phyloP scores from a whole-genome alignment of 345 rosid genomes.

The Excoecaria agallocha region DNA sequence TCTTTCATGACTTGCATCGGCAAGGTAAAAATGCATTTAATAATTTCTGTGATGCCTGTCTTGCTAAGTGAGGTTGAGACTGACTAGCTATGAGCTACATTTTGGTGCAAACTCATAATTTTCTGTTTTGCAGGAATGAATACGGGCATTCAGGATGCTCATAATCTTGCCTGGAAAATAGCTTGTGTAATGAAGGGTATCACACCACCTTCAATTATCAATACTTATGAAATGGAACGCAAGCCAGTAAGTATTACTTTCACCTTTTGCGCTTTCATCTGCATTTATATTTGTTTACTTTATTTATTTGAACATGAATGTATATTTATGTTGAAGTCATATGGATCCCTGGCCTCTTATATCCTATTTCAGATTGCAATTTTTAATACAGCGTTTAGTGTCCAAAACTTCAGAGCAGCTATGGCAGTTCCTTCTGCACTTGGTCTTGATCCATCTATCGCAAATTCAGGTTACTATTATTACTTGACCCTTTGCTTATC shows the following conservation, averaged over 20 bases:
- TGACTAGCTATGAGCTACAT: neutral
- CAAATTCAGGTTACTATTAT: constrained; percentile 59
- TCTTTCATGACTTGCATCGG: neutral
- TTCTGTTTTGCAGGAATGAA: constrained; percentile 70
- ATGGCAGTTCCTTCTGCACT: constrained; percentile 86
- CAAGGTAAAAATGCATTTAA: neutral
- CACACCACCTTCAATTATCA: constrained; percentile 61
- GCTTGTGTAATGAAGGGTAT: constrained; percentile 59
- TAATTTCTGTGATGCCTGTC: neutral
- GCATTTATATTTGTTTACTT: neutral
- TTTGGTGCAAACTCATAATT: neutral
- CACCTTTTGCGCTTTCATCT: constrained; percentile 17
- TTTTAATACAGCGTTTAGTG: constrained; percentile 75
- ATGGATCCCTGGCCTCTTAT: constrained; percentile 28
- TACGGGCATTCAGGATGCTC: constrained; percentile 96
- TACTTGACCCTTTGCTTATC: constrained; percentile 16
- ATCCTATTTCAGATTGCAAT: constrained; percentile 60
- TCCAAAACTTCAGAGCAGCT: constrained; percentile 87
- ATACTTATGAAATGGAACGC: constrained; percentile 79
- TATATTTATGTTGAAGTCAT: constrained; percentile 12
- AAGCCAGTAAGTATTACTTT: constrained; percentile 78
- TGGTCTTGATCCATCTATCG: constrained; percentile 77
- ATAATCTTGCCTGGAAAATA: constrained; percentile 95
- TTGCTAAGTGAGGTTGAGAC: neutral
- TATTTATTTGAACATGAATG: too few species aligned